phyloP scores from a whole-genome alignment of 352 stramenopile genomes.

The Globisporangium recalcitrans region DNA sequence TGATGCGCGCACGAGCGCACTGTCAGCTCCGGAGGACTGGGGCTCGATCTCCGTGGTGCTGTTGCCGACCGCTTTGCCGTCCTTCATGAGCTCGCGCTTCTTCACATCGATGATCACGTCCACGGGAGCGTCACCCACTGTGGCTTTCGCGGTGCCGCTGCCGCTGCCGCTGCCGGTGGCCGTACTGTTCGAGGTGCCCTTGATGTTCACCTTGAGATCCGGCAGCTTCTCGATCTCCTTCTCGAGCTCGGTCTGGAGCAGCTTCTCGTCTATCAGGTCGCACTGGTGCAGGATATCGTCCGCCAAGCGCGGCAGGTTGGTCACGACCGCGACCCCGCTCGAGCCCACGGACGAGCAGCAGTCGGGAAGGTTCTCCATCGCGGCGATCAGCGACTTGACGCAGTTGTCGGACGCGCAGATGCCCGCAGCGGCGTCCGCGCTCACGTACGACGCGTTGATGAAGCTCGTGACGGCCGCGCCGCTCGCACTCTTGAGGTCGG shows the following conservation, averaged over 20 bases:
- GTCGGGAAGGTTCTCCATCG: constrained; percentile 25
- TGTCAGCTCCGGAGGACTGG: neutral
- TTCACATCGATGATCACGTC: constrained; percentile 45
- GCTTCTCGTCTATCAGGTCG: constrained; percentile 18
- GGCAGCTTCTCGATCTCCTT: constrained; percentile 20
- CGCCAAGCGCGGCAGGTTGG: constrained; percentile 21
- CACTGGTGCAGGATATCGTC: constrained; percentile 26
- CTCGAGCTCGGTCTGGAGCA: constrained; percentile 15
- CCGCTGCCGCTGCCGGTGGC: neutral
- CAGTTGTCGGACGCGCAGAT: constrained; percentile 20
- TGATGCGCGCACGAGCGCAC: constrained; percentile 2
- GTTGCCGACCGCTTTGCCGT: neutral
- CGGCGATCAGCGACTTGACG: constrained; percentile 20
- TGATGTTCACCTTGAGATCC: constrained; percentile 26
- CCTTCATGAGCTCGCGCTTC: constrained; percentile 38
- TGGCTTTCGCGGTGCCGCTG: neutral
- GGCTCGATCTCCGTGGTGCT: constrained; percentile 11
- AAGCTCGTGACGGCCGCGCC: constrained; percentile 13
- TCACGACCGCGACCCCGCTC: constrained; percentile 6
- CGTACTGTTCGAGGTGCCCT: constrained; percentile 12
- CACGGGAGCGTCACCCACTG: constrained; percentile 10
- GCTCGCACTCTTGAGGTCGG: constrained; percentile 12
- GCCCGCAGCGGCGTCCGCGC: constrained; percentile 1
- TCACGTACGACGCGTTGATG: constrained; percentile 14
- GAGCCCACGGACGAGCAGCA: constrained; percentile 17